Evolutionary conservation across 805 yeast species (phyloP).

Genomic region (Metschnikowia reukaufii): DNA sequence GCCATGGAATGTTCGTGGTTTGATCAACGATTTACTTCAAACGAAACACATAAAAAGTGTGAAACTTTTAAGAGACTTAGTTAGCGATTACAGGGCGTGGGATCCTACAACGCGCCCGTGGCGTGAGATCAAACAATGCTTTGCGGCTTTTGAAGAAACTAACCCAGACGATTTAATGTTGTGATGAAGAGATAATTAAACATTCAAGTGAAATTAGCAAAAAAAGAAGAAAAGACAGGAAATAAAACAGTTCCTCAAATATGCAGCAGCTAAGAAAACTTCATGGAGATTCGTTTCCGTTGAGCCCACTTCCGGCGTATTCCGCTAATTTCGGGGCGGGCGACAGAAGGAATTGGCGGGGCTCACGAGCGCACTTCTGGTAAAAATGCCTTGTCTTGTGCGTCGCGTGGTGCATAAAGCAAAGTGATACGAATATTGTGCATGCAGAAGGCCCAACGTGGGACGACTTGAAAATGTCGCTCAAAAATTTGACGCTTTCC

Average conservation of each 20-base stretch:
- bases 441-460: constrained; percentile 8
- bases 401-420: constrained; percentile 3
- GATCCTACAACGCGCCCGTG: constrained; percentile 28
- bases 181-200: not conserved
- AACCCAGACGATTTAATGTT: constrained; percentile 28
- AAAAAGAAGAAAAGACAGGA: not conserved
- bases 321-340: not conserved
- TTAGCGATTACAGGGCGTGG: constrained; percentile 31
- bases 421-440: constrained; percentile 5
- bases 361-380: not conserved
- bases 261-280: not conserved
- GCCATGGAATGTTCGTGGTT: constrained; percentile 43
- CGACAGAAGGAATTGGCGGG: constrained; percentile 2
- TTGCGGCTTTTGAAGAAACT: constrained; percentile 35
- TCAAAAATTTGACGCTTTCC: no score
- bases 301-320: not conserved
- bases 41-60: constrained; percentile 32
- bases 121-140: constrained; percentile 34
- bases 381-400: constrained; percentile 6
- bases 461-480: not conserved
- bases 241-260: not conserved
- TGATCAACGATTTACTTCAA: constrained; percentile 34
- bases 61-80: constrained; percentile 25
- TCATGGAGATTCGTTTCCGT: no score
- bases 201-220: not conserved